Evolutionary conservation across 2,329 filamentous ascomycete species (phyloP).

Genomic region (Phialophora verrucosa): DNA sequence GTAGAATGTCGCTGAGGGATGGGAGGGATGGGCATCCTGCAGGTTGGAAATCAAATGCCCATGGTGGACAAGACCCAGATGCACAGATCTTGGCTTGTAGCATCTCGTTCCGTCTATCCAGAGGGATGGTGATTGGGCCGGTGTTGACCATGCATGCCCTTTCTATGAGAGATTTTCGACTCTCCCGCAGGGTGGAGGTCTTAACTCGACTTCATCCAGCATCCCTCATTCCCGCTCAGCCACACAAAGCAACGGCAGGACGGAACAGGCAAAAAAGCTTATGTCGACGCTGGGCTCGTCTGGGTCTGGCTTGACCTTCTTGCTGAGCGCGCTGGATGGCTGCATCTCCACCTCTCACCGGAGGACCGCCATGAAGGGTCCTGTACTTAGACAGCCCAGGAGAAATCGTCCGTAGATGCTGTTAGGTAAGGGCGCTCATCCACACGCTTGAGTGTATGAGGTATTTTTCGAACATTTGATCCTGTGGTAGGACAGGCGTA

Average conservation of each 20-base stretch:
- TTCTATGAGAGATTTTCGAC: slow-evolving; percentile 20
- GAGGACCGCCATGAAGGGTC: neutral
- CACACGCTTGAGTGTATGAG: neutral
- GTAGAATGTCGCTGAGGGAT: neutral
- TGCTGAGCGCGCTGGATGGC: neutral
- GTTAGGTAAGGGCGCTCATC: slow-evolving; percentile 5
- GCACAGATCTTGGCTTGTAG: slow-evolving; percentile 2
- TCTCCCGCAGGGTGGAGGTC: neutral
- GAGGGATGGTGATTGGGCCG: neutral
- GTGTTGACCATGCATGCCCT: neutral
- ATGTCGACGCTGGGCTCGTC: slow-evolving; percentile 3
- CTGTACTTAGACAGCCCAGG: neutral
- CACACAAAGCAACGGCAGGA: slow-evolving; percentile 7
- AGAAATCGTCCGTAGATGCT: slow-evolving; percentile 1
- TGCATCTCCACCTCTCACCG: neutral
- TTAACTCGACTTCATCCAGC: neutral
- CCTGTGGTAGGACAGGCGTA: neutral
- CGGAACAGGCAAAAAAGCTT: slow-evolving; percentile 19
- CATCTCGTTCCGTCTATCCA: slow-evolving; percentile 10
- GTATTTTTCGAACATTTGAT: slow-evolving; percentile 11
- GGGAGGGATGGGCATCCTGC: neutral
- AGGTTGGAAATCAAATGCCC: neutral
- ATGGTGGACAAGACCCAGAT: neutral
- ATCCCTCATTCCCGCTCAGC: neutral
- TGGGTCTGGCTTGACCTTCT: slow-evolving; percentile 6